Base-by-base conservation (phyloP, 306 rosid genomes). In the Lathyrus aphaca region DNA sequence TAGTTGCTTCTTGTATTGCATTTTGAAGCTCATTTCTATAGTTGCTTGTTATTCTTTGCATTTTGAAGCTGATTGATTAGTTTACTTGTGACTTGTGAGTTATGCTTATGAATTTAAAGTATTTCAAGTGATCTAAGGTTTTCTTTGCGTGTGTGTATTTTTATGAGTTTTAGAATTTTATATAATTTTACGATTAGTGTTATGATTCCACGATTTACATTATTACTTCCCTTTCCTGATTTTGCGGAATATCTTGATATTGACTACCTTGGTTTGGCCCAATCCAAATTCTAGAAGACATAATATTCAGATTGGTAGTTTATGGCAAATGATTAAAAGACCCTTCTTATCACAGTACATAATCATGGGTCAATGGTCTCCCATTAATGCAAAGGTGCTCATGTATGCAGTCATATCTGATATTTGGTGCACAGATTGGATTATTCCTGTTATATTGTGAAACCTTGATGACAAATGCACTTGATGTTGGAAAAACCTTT, bases 371-470 rank as follows among this genome's bases (percentile, higher is more conserved):
- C 32, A 14, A 58, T 49, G 60, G 44, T 65, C 29, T 57, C 37
- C 55, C 44, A 10, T 25, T 4, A 43, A n/a, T 56, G 25, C 39
- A 12, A 4, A 30, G 49, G 45, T 68, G 59, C 56, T 69, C 23
- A 8, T 68, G 40, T 39, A 15, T 69, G 45, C 62, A 50, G 49
- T 69, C 23, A 5, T 62, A 46, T 46, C 21, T 69, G 48, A 39
- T 68, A 55, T 27, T 32, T 18, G 54, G 10, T 18, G 70, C 35
- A 39, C 64, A 14, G 6, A 59, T 27, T 69, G 18, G 48, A 59
- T 49, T 12, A 61, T 61, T 76, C 48, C 16, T 50, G 57, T 16
- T 42, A 50, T 40, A 17, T 61, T 61, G 75, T 69, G 71, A 61
- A 37, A 51, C 46, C 37, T 68, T 49, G 58, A 42, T 60, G 69